These are phyloP conservation scores for Microglena sp. DNA, from an alignment of 139 green algal species.

Conservation along the genomic window DNA sequence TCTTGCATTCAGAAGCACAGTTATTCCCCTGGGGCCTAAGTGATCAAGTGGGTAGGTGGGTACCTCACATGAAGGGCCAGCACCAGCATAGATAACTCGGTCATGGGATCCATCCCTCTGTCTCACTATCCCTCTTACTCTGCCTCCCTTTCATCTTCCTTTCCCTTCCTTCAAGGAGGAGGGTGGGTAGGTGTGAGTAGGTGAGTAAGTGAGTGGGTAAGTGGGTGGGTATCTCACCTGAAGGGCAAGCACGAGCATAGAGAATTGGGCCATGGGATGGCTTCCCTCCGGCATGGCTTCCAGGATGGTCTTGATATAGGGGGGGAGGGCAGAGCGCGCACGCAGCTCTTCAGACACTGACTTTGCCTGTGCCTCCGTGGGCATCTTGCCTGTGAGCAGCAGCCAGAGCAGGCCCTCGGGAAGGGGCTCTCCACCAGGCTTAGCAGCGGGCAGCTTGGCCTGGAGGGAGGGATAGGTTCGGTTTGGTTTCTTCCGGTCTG, in stretches of 20 bases:
- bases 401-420: constrained; percentile 97
- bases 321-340: constrained; percentile 46
- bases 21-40: no score
- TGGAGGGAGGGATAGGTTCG: no score
- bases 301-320: constrained; percentile 60
- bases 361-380: constrained; percentile 55
- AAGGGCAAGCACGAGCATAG: constrained; percentile 48
- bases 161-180: no score
- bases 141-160: no score
- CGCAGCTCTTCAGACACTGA: constrained; percentile 65
- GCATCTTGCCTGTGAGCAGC: constrained; percentile 86
- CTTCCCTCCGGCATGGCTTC: constrained; percentile 60
- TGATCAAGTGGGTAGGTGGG: no score
- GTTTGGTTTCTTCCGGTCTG: no score
- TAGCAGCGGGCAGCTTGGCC: constrained; percentile 66
- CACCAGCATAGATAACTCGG: constrained; percentile 65
- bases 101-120: constrained; percentile 88
- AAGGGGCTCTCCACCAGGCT: constrained; percentile 74
- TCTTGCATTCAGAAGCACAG: no score
- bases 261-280: constrained; percentile 85
- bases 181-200: no score
- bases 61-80: constrained; percentile 70
- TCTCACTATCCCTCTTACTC: no score
- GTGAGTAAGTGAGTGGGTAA: not conserved
- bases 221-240: constrained; percentile 23